Conservation (phyloP, 139 green algal genomes). For the Pedinophyceae sp. region DNA sequence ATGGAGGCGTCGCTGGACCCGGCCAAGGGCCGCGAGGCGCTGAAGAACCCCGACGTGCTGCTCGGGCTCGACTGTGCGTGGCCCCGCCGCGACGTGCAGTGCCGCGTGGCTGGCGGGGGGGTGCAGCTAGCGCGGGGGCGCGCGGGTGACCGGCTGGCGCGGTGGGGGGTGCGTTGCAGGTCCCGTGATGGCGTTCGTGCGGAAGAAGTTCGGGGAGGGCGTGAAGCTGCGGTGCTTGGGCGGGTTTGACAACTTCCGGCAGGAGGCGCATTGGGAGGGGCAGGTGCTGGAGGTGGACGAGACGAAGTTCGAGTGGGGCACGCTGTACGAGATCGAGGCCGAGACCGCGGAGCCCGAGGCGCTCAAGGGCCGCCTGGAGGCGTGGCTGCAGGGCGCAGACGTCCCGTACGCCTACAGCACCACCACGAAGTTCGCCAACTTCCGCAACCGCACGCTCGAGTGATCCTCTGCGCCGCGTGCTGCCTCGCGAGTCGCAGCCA, state of each 20-base stretch:
- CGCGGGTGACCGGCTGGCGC: neutral
- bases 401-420: constrained; percentile 50
- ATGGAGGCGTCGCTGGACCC: constrained; percentile 49
- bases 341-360: constrained; percentile 64
- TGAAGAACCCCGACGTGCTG: constrained; percentile 37
- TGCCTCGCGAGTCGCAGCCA: too few relatives aligned
- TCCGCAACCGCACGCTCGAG: constrained; percentile 32
- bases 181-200: neutral
- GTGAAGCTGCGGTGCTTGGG: constrained; percentile 61
- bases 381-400: constrained; percentile 26
- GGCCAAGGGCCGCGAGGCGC: constrained; percentile 20
- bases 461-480: constrained; percentile 1
- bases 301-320: constrained; percentile 69
- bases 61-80: constrained; percentile 21
- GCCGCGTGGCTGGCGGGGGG: neutral
- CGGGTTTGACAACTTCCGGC: constrained; percentile 74
- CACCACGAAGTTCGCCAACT: constrained; percentile 72
- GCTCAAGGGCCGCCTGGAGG: constrained; percentile 48
- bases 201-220: constrained; percentile 21
- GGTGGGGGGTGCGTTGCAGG: neutral
- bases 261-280: constrained; percentile 56
- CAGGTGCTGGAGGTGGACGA: constrained; percentile 78
- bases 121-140: neutral
- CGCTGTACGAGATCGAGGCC: constrained; percentile 74
- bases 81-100: neutral